These are phyloP conservation scores for Colletotrichum gloeosporioides DNA, from an alignment of 2,329 filamentous ascomycete genomes.

Conservation along the genomic window DNA sequence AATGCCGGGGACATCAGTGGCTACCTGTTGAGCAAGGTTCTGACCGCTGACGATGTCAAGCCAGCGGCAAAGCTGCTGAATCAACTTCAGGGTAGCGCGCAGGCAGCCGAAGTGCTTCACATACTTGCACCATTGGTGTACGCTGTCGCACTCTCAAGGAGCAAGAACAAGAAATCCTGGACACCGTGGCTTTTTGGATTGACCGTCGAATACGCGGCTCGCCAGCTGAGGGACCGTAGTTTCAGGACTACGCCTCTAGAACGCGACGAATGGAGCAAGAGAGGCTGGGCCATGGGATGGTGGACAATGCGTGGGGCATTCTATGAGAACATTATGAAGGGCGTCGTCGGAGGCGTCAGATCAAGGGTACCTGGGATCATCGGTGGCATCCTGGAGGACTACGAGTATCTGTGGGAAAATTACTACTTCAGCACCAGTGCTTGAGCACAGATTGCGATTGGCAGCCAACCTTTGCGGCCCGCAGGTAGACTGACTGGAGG, in stretches of 20 bases:
- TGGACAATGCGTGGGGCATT: conserved; percentile 97
- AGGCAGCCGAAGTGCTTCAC: conserved; percentile 87
- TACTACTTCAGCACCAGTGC: conserved; percentile 83
- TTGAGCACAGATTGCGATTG: conserved; percentile 22
- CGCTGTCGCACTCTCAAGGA: conserved; percentile 79
- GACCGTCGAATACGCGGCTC: conserved; percentile 83
- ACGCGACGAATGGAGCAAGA: conserved; percentile 84
- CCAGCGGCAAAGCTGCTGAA: conserved; percentile 88
- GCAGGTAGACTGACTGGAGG: not conserved
- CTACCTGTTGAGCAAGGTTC: conserved; percentile 87
- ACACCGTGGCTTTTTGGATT: conserved; percentile 89
- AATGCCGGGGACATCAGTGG: conserved; percentile 81
- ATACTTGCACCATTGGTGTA: conserved; percentile 90
- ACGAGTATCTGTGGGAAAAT: conserved; percentile 97
- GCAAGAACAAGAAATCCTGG: conserved; percentile 80
- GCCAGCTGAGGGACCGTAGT: conserved; percentile 79
- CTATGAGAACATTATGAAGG: conserved; percentile 89
- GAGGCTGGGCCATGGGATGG: conserved; percentile 92
- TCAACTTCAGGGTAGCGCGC: conserved; percentile 73
- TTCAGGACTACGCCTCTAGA: conserved; percentile 86
- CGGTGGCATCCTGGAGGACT: conserved; percentile 89
- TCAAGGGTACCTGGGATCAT: conserved; percentile 82
- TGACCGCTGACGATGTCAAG: conserved; percentile 97
- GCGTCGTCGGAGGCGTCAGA: conserved; percentile 73
- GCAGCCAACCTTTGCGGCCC: not conserved